A percentile compares a stretch with the other conserved stretches of the same genome.
Evolutionary conservation across 2,329 filamentous ascomycete genomes (phyloP).

Genomic region (Diaporthe australafricana): DNA sequence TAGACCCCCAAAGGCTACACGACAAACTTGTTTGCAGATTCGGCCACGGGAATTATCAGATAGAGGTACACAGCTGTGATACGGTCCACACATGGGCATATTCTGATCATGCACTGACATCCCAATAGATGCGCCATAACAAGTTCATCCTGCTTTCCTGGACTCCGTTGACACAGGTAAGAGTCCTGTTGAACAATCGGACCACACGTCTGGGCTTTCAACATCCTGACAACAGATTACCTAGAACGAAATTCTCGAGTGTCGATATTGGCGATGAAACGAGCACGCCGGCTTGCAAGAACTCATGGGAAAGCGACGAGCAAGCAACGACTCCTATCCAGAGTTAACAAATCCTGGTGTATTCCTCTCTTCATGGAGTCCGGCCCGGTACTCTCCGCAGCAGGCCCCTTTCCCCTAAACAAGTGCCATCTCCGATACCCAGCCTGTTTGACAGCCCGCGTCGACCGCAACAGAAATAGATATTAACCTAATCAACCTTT

Average conservation of each 20-base stretch:
- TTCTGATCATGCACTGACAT: neutral
- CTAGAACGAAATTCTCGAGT: constrained; percentile 24
- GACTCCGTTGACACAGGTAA: constrained; percentile 21
- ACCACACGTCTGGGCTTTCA: neutral
- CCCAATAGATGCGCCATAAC: constrained; percentile 29
- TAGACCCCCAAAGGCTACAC: constrained; percentile 25
- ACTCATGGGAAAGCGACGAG: neutral
- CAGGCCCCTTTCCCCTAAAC: neutral
- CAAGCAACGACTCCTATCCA: neutral
- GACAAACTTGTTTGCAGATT: constrained; percentile 17
- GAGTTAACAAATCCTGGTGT: neutral
- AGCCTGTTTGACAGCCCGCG: neutral
- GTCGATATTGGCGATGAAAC: constrained; percentile 19
- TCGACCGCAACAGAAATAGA: neutral
- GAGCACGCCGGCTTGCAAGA: neutral
- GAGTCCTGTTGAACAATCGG: neutral
- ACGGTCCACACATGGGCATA: neutral
- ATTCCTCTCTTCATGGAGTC: neutral
- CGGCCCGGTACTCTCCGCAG: neutral
- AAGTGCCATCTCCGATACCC: neutral
- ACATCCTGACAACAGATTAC: constrained; percentile 1
- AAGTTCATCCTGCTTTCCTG: constrained; percentile 23
- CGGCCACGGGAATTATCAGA: constrained; percentile 26
- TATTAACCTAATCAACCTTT: neutral
- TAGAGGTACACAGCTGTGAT: constrained; percentile 2